These are phyloP conservation scores for Colletotrichum agaves DNA, from an alignment of 2,329 filamentous ascomycete species.

Conservation along the genomic window DNA sequence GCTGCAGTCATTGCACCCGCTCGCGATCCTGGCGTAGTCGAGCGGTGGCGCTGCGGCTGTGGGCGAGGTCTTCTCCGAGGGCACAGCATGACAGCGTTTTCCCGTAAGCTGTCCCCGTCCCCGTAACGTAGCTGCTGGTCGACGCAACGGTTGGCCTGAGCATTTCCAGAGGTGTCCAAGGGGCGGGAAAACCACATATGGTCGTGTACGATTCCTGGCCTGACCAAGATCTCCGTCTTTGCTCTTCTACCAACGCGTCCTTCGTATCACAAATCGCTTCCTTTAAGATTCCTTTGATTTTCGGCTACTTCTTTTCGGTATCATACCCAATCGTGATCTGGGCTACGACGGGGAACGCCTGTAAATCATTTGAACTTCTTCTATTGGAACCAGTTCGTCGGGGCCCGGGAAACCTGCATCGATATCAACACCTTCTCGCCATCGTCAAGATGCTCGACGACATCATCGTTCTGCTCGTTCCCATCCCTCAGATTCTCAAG, in stretches of 20 bases:
- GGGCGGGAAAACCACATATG: constrained; percentile 28
- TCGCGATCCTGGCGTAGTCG: constrained; percentile 2
- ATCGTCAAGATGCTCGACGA: constrained; percentile 36
- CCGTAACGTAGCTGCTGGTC: constrained; percentile 9
- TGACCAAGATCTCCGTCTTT: constrained; percentile 31
- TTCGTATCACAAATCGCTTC: constrained; percentile 12
- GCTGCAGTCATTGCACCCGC: constrained; percentile 23
- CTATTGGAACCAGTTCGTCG: constrained; percentile 37
- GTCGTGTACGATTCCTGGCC: background rate
- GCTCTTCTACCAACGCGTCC: constrained; percentile 36
- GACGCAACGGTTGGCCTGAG: constrained; percentile 25
- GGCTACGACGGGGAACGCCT: constrained; percentile 31
- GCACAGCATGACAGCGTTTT: background rate
- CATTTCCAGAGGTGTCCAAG: constrained; percentile 11
- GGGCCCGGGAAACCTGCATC: constrained; percentile 15
- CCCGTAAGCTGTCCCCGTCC: background rate
- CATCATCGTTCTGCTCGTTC: constrained; percentile 31
- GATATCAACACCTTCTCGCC: constrained; percentile 22
- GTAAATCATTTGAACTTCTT: constrained; percentile 28
- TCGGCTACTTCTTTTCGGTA: constrained; percentile 21
- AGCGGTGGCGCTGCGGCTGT: constrained; percentile 21
- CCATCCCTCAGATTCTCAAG: constrained; percentile 32
- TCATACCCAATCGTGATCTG: constrained; percentile 34
- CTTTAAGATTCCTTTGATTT: constrained; percentile 8
- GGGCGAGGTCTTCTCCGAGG: constrained; percentile 20